Conservation (phyloP, 1,139 yeast species). For the Blastobotrys serpentis region DNA sequence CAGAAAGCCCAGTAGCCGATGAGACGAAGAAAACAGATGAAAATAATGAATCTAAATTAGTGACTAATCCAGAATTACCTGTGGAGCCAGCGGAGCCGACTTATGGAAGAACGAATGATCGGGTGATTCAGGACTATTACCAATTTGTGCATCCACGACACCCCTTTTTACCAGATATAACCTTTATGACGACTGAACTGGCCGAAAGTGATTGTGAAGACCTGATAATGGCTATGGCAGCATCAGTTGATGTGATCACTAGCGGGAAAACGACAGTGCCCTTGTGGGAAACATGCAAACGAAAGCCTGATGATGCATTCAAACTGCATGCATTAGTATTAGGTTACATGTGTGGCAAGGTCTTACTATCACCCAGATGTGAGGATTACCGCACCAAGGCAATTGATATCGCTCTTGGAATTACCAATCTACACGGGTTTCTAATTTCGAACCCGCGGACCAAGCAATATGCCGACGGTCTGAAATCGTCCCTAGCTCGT, state of each 20-base stretch:
- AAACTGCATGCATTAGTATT: conserved; percentile 5
- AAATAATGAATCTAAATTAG: no score
- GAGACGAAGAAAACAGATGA: neutral
- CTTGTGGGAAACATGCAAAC: conserved; percentile 2
- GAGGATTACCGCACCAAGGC: conserved; percentile 6
- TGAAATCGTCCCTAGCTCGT: neutral
- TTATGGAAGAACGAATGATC: no score
- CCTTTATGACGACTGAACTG: neutral
- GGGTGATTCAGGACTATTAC: conserved; percentile 5
- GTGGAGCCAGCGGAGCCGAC: no score
- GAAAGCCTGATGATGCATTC: conserved; percentile 3
- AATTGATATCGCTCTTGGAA: conserved; percentile 5
- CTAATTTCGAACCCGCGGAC: neutral
- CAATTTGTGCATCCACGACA: neutral
- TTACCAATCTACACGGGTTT: neutral
- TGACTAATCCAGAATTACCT: no score
- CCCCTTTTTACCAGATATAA: neutral
- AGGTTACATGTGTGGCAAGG: neutral
- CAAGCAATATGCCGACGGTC: neutral
- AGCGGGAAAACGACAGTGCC: neutral
- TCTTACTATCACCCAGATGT: neutral
- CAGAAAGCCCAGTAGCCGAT: neutral
- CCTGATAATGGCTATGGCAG: conserved; percentile 1
- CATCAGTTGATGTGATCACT: conserved; percentile 1
- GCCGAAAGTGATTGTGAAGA: neutral